Conservation (phyloP, 768 basidiomycete genomes). For the Xerocomellus chrysenteron region DNA sequence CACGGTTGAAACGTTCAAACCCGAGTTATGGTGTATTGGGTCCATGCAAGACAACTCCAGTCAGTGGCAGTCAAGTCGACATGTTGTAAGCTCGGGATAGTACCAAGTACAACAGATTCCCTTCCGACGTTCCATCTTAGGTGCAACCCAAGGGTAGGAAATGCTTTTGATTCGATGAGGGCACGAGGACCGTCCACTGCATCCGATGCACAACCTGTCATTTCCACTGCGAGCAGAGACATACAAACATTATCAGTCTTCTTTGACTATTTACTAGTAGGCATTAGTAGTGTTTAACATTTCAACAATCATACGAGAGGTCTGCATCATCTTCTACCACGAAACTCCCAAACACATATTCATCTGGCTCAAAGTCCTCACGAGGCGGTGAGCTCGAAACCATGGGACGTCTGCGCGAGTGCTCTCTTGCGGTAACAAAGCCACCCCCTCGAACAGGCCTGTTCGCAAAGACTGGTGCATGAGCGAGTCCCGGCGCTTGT, state of each 20-base stretch:
- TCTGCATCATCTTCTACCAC: slow-evolving; percentile 79
- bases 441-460: slow-evolving; percentile 47
- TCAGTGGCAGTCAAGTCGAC: no score
- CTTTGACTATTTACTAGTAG: background rate
- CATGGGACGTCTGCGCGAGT: slow-evolving; percentile 29
- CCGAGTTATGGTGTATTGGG: no score
- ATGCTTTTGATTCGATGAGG: background rate
- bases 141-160: background rate
- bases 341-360: slow-evolving; percentile 75
- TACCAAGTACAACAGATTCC: background rate
- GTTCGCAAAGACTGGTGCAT: slow-evolving; percentile 53
- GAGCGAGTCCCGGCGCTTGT: slow-evolving; percentile 46
- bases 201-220: background rate
- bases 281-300: slow-evolving; percentile 7
- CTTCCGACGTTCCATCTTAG: no score
- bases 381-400: slow-evolving; percentile 64
- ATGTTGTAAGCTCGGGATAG: no score
- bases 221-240: background rate
- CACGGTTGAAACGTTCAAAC: no score
- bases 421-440: slow-evolving; percentile 36
- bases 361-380: slow-evolving; percentile 53
- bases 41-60: no score
- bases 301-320: slow-evolving; percentile 43
- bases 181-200: background rate
- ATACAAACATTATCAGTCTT: background rate